Conservation (phyloP, 2,329 filamentous ascomycete genomes). For the Hymenoscyphus infarciens region DNA sequence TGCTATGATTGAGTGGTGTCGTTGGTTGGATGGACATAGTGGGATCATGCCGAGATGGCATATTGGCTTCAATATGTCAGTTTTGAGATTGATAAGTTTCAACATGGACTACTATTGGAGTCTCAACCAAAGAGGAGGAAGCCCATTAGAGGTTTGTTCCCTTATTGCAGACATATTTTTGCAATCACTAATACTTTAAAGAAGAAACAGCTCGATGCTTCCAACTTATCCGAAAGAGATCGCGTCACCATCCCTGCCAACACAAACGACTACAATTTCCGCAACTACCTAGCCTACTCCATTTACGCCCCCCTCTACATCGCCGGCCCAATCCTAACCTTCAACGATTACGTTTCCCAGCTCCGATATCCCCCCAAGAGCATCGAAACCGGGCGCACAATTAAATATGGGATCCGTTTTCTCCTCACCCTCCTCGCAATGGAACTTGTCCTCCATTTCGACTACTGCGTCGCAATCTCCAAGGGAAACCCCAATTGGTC, state of each 20-base stretch:
- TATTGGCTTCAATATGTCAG: slow-evolving; percentile 94
- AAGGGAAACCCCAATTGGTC: slow-evolving; percentile 77
- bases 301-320: slow-evolving; percentile 93
- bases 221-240: slow-evolving; percentile 83
- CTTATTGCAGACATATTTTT: background rate
- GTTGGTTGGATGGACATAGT: slow-evolving; percentile 72
- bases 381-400: slow-evolving; percentile 66
- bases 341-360: slow-evolving; percentile 96
- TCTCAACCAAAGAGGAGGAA: slow-evolving; percentile 57
- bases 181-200: slow-evolving; percentile 63
- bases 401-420: slow-evolving; percentile 82
- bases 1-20: slow-evolving; percentile 48
- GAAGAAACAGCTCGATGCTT: slow-evolving; percentile 95
- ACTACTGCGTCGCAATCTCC: slow-evolving; percentile 91
- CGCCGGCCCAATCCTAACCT: slow-evolving; percentile 88
- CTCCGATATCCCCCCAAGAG: slow-evolving; percentile 68
- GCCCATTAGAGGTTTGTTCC: slow-evolving; percentile 72
- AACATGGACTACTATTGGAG: slow-evolving; percentile 98
- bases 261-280: slow-evolving; percentile 68
- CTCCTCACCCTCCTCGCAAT: slow-evolving; percentile 75
- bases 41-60: slow-evolving; percentile 92
- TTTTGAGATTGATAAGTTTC: slow-evolving; percentile 90
- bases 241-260: slow-evolving; percentile 74
- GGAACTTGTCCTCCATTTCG: slow-evolving; percentile 87
- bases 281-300: slow-evolving; percentile 84